Percentiles rank a stretch among this genome's conserved stretches.
These are phyloP conservation scores for Zymoseptoria ardabiliae DNA, from an alignment of 2,329 filamentous ascomycete genomes.

Conservation along the genomic window DNA sequence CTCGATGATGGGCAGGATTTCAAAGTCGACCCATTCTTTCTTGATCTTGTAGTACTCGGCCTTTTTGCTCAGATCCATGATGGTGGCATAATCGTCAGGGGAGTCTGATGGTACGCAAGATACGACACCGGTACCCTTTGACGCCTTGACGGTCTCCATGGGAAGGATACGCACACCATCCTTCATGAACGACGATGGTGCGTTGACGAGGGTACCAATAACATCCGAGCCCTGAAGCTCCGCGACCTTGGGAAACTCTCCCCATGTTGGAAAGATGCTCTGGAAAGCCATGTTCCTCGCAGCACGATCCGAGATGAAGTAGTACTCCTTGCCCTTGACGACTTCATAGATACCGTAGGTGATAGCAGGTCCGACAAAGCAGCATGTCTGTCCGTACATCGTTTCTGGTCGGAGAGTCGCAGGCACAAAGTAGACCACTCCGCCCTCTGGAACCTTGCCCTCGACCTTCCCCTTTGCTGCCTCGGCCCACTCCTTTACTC, in stretches of 20 bases:
- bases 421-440: constrained; percentile 80
- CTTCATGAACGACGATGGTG: constrained; percentile 78
- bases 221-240: constrained; percentile 72
- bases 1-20: constrained; percentile 81
- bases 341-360: constrained; percentile 82
- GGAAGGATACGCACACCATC: constrained; percentile 81
- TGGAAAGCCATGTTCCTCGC: constrained; percentile 97
- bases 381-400: constrained; percentile 97
- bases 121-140: constrained; percentile 94
- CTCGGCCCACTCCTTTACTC: constrained; percentile 81
- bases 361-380: constrained; percentile 87
- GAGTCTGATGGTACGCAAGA: constrained; percentile 94
- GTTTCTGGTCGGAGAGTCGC: constrained; percentile 93
- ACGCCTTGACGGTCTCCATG: constrained; percentile 87
- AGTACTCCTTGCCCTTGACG: constrained; percentile 57
- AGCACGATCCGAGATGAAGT: constrained; percentile 70
- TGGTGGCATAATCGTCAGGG: constrained; percentile 88
- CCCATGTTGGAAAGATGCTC: constrained; percentile 71
- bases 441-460: constrained; percentile 69
- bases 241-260: constrained; percentile 64
- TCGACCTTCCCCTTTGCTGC: constrained; percentile 63
- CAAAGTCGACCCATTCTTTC: constrained; percentile 90
- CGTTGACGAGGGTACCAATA: constrained; percentile 81
- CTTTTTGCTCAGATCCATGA: constrained; percentile 86
- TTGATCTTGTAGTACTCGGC: constrained; percentile 92